Conservation (phyloP, 768 basidiomycete genomes). For the Amanita pallidorosea region DNA sequence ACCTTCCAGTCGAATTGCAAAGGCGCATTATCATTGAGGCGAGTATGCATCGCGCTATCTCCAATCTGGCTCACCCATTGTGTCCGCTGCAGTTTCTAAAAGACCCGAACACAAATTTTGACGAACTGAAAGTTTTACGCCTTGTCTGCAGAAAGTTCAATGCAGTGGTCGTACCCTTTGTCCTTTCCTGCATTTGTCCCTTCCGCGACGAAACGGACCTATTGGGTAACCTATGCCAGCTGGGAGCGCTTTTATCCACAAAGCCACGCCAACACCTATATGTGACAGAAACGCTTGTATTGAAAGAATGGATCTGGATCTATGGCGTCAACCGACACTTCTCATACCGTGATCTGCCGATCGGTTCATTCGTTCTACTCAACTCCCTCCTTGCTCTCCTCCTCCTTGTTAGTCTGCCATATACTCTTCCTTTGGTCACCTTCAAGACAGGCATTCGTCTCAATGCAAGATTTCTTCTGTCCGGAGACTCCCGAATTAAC, state of each 20-base stretch:
- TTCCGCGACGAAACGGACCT: background rate
- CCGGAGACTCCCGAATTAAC: background rate
- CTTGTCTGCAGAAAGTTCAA: background rate
- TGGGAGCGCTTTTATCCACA: background rate
- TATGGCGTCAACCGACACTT: background rate
- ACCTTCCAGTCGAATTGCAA: conserved; percentile 1
- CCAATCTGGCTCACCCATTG: background rate
- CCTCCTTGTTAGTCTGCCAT: background rate
- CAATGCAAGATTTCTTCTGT: background rate
- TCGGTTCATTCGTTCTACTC: background rate
- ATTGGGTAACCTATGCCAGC: background rate
- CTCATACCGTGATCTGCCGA: background rate
- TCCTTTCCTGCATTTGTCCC: background rate
- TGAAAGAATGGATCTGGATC: background rate
- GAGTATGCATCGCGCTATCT: background rate
- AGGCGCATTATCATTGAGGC: background rate
- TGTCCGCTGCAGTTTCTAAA: background rate
- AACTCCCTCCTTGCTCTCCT: background rate
- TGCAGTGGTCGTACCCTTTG: background rate
- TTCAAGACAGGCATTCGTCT: background rate
- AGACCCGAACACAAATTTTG: background rate
- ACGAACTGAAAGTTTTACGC: background rate
- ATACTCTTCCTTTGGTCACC: background rate
- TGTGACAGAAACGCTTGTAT: background rate
- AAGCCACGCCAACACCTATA: background rate